These are phyloP conservation scores for Neurospora tetrasperma DNA, from an alignment of 495 filamentous ascomycete genomes.

Conservation along the genomic window DNA sequence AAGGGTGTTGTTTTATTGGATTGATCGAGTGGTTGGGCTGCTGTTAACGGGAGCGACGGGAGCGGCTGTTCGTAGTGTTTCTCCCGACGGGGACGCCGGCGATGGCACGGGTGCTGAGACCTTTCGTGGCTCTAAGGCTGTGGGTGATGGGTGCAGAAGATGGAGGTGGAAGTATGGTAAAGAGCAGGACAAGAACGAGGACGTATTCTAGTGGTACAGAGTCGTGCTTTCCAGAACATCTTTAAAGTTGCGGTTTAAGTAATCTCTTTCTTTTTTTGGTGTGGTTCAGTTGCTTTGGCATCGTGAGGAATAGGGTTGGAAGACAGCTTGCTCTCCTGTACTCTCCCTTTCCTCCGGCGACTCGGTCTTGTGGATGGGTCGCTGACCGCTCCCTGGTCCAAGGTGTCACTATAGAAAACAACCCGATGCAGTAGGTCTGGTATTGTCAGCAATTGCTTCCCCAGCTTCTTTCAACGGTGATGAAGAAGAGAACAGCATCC, in stretches of 20 bases:
- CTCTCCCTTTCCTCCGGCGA: neutral
- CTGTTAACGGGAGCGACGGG: neutral
- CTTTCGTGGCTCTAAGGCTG: neutral
- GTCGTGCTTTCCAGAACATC: no score
- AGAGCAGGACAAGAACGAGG: neutral
- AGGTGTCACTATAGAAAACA: neutral
- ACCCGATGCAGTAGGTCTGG: neutral
- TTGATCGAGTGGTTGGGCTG: neutral
- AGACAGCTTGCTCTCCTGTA: neutral
- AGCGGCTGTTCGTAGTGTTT: neutral
- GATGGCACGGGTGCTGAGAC: neutral
- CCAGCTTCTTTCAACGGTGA: neutral
- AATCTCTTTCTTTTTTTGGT: no score
- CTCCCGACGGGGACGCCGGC: neutral
- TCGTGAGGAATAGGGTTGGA: no score
- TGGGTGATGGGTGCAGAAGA: neutral
- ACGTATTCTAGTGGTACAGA: neutral
- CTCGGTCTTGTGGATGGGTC: neutral
- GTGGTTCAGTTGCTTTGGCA: no score
- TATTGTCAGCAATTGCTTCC: neutral
- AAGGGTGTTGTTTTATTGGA: neutral
- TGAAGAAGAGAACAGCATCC: neutral
- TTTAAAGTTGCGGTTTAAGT: no score
- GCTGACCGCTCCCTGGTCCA: neutral
- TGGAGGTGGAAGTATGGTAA: neutral